Percentiles rank a stretch among this genome's conserved stretches.
Conservation (phyloP, 495 filamentous ascomycete genomes). For the Copromyces sp. region DNA sequence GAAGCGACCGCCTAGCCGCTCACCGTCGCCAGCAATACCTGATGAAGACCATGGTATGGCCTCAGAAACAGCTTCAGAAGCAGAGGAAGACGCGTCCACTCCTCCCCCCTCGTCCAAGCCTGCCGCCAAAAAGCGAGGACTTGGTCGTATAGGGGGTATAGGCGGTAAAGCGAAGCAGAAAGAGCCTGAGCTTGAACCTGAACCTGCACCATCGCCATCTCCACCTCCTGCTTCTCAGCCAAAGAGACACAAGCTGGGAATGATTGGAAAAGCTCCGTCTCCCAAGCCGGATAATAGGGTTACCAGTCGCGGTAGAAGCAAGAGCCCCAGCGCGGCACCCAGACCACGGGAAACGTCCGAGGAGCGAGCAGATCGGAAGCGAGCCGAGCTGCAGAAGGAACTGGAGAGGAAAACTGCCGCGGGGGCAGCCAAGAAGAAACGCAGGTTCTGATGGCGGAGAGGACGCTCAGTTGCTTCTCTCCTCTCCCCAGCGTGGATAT, state of each 20-base stretch:
- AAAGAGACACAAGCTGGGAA: constrained; percentile 22
- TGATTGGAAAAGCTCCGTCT: constrained; percentile 21
- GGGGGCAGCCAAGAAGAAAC: constrained; percentile 57
- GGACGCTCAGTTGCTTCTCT: background rate
- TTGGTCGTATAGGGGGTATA: constrained; percentile 38
- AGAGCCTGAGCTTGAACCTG: background rate
- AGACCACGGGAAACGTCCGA: constrained; percentile 31
- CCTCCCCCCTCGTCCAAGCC: constrained; percentile 11
- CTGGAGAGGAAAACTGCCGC: constrained; percentile 54
- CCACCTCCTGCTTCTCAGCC: constrained; percentile 7
- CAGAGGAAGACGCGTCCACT: constrained; percentile 11
- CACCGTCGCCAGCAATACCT: constrained; percentile 6
- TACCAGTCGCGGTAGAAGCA: constrained; percentile 5
- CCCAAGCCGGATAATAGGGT: constrained; percentile 8
- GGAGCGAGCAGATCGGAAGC: constrained; percentile 52
- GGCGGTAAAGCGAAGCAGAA: constrained; percentile 2
- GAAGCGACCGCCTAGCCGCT: constrained; percentile 5
- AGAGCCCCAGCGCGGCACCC: constrained; percentile 1
- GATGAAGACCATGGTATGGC: background rate
- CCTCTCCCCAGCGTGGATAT: background rate
- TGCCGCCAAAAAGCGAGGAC: constrained; percentile 15
- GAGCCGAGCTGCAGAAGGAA: constrained; percentile 53
- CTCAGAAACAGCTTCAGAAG: constrained; percentile 35
- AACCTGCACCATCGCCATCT: constrained; percentile 10
- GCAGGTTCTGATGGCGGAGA: constrained; percentile 39